Evolutionary conservation across 495 filamentous ascomycete species (phyloP), one percentile per base, ranked within the genome.

Genomic region (Pseudomonodictys pantanalensis): DNA sequence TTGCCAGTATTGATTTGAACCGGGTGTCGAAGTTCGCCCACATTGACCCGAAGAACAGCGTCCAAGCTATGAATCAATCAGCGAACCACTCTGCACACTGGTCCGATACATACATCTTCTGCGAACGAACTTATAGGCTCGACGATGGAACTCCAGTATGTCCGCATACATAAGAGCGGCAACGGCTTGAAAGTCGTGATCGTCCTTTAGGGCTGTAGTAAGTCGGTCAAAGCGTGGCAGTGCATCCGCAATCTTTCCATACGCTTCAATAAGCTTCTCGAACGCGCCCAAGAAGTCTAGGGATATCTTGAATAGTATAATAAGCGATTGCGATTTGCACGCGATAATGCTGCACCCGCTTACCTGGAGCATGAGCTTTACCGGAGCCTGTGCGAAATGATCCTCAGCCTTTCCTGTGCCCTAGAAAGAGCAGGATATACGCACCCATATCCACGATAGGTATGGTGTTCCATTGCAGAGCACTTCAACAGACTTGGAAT

Each of bases 41-140:
- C 6, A 72, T 68, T 0, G 76, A 74, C 2, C 69, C 45, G 44
- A 79, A 80, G 18, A 80, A 47, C 0, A 73, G 24, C n/a, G 68
- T 73, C 77, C 77, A 79, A 17, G 67, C 77, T 77, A 28, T 22
- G 25, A 39, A 39, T 49, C n/a, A 30, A 32, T 30, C 9, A 49
- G 11, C 9, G 0, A 10, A 30, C 1, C 17, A 5, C 22, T 3
- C 17, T 0, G 24, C 17, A 2, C 2, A 18, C 29, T 17, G n/a
- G 32, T 12, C 2, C 9, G 25, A 30, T 30, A 68, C 75, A 62
- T 45, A 77, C 77, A 56, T 12, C 67, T 68, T 20, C 72, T 64
- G 0, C 70, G 65, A 35, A 79, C 68, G 45, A 77, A 79, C 30
- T 73, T 73, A 58, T 80, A 79, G 1, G 76, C 76, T 20, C 69